Evolutionary conservation across 352 stramenopile genomes (phyloP).

Genomic region (Hyaloperonospora arabidopsidis): DNA sequence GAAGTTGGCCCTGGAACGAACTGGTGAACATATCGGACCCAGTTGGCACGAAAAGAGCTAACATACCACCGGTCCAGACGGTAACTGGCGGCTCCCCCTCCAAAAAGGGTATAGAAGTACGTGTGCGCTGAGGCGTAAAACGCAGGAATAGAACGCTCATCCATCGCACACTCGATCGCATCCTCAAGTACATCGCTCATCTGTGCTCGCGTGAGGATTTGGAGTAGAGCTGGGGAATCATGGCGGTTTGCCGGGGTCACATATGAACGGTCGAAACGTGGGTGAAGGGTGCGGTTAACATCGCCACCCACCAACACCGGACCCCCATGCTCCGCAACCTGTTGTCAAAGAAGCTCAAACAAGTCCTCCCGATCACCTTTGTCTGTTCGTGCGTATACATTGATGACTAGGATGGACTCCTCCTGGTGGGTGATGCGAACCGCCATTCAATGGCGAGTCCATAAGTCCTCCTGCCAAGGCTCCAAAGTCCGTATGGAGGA

Average conservation of each 20-base stretch:
- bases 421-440: too few species aligned
- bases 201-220: too few species aligned
- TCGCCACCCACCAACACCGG: not conserved
- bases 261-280: too few species aligned
- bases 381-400: not conserved
- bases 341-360: not conserved
- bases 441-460: not conserved
- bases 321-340: not conserved
- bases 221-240: too few species aligned
- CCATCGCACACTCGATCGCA: too few species aligned
- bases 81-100: too few species aligned
- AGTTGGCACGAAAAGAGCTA: not conserved
- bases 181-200: too few species aligned
- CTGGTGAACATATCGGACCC: not conserved
- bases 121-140: too few species aligned
- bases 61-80: not conserved
- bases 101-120: too few species aligned
- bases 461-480: not conserved
- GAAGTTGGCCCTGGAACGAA: not conserved
- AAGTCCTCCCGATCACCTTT: not conserved
- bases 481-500: not conserved
- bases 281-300: too few species aligned
- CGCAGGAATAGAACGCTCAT: too few species aligned
- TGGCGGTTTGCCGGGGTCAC: too few species aligned
- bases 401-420: not conserved